Conservation (phyloP, 495 filamentous ascomycete genomes). For the Niebla homalea region DNA sequence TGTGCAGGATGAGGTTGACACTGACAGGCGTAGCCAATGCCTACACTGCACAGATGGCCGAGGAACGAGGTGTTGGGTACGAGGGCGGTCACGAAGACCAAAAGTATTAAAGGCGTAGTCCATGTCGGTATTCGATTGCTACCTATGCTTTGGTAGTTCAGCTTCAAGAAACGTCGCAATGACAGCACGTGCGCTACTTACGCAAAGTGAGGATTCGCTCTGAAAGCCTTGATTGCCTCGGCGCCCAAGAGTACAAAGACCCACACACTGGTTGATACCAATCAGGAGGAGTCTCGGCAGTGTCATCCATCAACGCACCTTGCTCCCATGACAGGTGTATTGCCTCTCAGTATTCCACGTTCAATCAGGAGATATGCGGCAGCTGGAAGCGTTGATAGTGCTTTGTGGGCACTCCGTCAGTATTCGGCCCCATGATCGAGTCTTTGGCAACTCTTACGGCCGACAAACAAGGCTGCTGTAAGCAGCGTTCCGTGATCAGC, state of each 20-base stretch:
- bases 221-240: slow-evolving; percentile 72
- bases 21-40: slow-evolving; percentile 76
- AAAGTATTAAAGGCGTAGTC: slow-evolving; percentile 67
- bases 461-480: slow-evolving; percentile 69
- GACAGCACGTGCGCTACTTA: slow-evolving; percentile 16
- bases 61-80: slow-evolving; percentile 70
- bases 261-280: slow-evolving; percentile 50
- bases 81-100: slow-evolving; percentile 57
- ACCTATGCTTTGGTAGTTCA: slow-evolving; percentile 30
- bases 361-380: slow-evolving; percentile 59
- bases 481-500: slow-evolving; percentile 85
- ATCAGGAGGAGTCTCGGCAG: background rate
- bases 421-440: background rate
- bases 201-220: slow-evolving; percentile 59
- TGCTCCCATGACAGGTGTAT: slow-evolving; percentile 63
- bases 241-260: slow-evolving; percentile 74
- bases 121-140: slow-evolving; percentile 77
- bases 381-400: slow-evolving; percentile 67
- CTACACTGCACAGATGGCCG: slow-evolving; percentile 71
- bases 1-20: background rate
- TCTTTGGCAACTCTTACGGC: slow-evolving; percentile 51
- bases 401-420: slow-evolving; percentile 26
- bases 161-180: slow-evolving; percentile 15
- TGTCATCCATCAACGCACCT: slow-evolving; percentile 43
- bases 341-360: slow-evolving; percentile 46